Conservation (phyloP, 257 asterid genomes). For the Schizonepeta tenuifolia region DNA sequence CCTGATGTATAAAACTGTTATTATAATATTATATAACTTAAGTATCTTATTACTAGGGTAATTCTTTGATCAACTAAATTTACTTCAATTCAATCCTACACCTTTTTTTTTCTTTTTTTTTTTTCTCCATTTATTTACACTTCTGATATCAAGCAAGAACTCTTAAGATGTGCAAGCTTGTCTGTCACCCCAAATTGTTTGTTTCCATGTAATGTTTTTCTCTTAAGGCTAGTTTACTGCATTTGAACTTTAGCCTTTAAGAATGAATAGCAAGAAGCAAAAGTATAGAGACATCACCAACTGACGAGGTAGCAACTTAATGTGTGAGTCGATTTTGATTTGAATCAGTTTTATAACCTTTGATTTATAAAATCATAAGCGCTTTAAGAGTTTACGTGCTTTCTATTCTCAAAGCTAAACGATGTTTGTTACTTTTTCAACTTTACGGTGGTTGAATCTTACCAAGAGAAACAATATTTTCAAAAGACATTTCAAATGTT, state of each 20-base stretch:
- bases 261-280: constrained; percentile 1
- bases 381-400: neutral
- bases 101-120: neutral
- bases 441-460: constrained; percentile 4
- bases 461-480: neutral
- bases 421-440: neutral
- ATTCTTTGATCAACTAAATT: neutral
- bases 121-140: neutral
- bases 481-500: neutral
- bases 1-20: neutral
- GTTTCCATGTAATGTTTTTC: neutral
- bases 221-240: constrained; percentile 12
- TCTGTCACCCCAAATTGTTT: constrained; percentile 3
- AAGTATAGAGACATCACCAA: neutral
- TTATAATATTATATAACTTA: neutral
- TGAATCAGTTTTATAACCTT: neutral
- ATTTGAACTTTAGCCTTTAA: neutral
- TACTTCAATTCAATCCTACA: neutral
- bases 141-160: neutral
- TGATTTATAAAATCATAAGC: neutral
- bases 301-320: neutral
- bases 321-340: neutral
- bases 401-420: constrained; percentile 13
- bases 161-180: constrained; percentile 5
- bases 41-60: neutral